Conservation (phyloP, 192 early-diverging fungal genomes). For the Coemansia sp. region DNA sequence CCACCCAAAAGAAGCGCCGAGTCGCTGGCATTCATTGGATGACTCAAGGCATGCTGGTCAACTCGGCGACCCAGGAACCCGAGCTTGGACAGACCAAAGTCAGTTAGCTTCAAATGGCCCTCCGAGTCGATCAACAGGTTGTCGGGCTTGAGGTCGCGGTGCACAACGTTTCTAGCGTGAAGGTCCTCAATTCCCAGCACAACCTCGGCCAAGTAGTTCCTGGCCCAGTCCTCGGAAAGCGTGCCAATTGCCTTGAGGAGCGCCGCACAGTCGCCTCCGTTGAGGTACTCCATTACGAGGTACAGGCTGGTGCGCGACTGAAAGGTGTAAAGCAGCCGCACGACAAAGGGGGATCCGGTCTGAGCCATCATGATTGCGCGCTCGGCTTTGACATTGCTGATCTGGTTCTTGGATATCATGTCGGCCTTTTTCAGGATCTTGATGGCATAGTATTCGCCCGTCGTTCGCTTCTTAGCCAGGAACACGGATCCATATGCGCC, state of each 20-base stretch:
- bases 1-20: background rate
- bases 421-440: conserved; percentile 89
- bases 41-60: conserved; percentile 29
- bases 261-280: conserved; percentile 83
- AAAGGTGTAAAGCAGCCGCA: conserved; percentile 86
- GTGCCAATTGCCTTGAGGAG: conserved; percentile 71
- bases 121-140: conserved; percentile 88
- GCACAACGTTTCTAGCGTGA: conserved; percentile 82
- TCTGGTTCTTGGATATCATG: conserved; percentile 87
- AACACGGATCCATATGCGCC: conserved; percentile 93
- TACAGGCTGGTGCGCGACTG: conserved; percentile 86
- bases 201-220: conserved; percentile 87
- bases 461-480: conserved; percentile 79
- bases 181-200: conserved; percentile 87
- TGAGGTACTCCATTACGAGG: conserved; percentile 89
- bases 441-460: conserved; percentile 86
- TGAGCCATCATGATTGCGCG: conserved; percentile 78
- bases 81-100: conserved; percentile 79
- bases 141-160: conserved; percentile 78
- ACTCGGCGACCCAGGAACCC: conserved; percentile 53
- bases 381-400: conserved; percentile 51
- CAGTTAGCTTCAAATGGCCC: conserved; percentile 90
- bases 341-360: conserved; percentile 84
- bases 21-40: background rate
- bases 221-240: conserved; percentile 79